Evolutionary conservation across 2,329 filamentous ascomycete genomes (phyloP), one percentile per base, ranked within the genome.

Genomic region (Fusarium mexicanum): DNA sequence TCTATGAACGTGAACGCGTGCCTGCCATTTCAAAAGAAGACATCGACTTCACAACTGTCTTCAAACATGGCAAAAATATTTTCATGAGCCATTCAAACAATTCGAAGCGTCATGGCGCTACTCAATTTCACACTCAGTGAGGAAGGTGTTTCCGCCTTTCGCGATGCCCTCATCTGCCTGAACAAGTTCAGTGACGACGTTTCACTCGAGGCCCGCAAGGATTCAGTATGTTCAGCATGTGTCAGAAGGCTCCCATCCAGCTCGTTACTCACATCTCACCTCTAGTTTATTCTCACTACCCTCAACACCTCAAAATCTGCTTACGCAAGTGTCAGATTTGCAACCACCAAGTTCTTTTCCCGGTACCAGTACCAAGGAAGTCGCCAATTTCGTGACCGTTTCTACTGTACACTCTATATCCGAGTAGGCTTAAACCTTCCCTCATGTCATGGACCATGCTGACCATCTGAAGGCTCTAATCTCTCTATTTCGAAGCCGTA

Each of bases 281-380:
- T 22, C n/a, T 44, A 94, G 93, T 88, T 96, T 73, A 87, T 91
- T 9, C 86, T 96, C 62, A 94, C 92, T 20, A 91, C 93, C 20
- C 85, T 96, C 72, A 96, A 96, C 80, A 89, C 89, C n/a, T 94
- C 93, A 64, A 94, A 94, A 79, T 94, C 93, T 8, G 93, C 92
- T 24, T 95, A 95, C 80, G 91, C 92, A 33, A 92, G 91, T 67
- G 91, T 94, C 77, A 88, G 88, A 13, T 90, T 95, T 61, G 86
- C 91, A 48, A 87, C 89, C 46, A 88, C 85, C 73, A 87, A 89
- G 44, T 95, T 95, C 84, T 95, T 95, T 83, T 89, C 91, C 12
- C 88, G 88, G 41, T 96, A 95, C 82, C 87, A 89, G 60, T 96
- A 91, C 76, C 86, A 89, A 63, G 89, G 88, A 26, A 83, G 77